Conservation (phyloP, 2,329 filamentous ascomycete species). For the Dactylellina sp. region DNA sequence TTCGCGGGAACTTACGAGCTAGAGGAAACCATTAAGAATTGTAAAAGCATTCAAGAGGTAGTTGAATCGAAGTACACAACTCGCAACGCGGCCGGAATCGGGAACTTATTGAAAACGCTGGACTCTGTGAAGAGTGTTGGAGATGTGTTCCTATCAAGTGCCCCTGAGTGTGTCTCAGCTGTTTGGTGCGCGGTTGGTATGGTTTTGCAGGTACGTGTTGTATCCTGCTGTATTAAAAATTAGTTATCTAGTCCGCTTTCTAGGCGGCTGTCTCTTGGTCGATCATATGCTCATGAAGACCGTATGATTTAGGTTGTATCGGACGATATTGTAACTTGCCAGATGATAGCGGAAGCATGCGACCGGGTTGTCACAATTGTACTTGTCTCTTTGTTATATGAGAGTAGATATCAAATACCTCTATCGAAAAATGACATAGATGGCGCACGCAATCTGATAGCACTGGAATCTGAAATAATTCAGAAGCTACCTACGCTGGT, state of each 20-base stretch:
- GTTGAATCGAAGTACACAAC: slow-evolving; percentile 1
- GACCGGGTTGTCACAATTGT: slow-evolving; percentile 19
- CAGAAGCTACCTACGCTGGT: slow-evolving; percentile 10
- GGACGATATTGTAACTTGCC: slow-evolving; percentile 25
- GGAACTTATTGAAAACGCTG: slow-evolving; percentile 8
- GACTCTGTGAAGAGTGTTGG: slow-evolving; percentile 21
- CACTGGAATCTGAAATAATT: slow-evolving; percentile 9
- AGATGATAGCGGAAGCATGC: slow-evolving; percentile 17
- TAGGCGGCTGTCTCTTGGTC: not conserved
- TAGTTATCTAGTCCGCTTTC: not conserved
- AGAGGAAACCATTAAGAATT: slow-evolving; percentile 21
- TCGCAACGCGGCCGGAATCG: slow-evolving; percentile 3
- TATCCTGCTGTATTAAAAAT: not conserved
- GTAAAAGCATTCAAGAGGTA: slow-evolving; percentile 13
- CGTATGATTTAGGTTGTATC: slow-evolving; percentile 40
- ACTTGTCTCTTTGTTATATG: slow-evolving; percentile 27
- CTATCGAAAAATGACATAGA: not conserved
- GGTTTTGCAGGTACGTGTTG: slow-evolving; percentile 19
- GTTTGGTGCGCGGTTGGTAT: slow-evolving; percentile 36
- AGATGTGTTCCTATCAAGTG: slow-evolving; percentile 18
- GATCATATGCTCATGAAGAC: no score
- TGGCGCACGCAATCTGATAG: slow-evolving; percentile 9
- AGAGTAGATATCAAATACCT: slow-evolving; percentile 8
- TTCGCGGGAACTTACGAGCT: slow-evolving; percentile 13
- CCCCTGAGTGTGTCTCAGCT: slow-evolving; percentile 14